phyloP scores from a whole-genome alignment of 164 flowering plant genomes.

The Protea cynaroides region DNA sequence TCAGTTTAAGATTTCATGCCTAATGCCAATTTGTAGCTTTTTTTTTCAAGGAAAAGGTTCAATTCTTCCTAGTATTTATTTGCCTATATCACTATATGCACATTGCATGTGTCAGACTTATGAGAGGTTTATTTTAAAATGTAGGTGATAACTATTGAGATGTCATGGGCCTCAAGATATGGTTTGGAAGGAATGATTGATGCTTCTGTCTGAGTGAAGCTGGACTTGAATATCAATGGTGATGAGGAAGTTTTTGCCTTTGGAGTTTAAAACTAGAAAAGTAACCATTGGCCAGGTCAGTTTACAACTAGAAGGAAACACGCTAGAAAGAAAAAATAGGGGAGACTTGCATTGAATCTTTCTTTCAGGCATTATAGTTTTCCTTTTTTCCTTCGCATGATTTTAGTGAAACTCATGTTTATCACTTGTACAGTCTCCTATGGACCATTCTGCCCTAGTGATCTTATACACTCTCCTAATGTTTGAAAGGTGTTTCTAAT shows the following conservation, averaged over 20 bases:
- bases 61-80: neutral
- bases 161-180: constrained; percentile 98
- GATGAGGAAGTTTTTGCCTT: constrained; percentile 67
- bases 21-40: no score
- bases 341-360: neutral
- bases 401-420: constrained; percentile 12
- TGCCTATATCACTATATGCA: neutral
- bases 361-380: neutral
- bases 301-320: constrained; percentile 3
- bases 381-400: neutral
- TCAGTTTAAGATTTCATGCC: no score
- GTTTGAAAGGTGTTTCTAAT: constrained; percentile 80
- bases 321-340: neutral
- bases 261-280: constrained; percentile 97
- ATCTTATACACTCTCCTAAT: constrained; percentile 86
- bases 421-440: constrained; percentile 54
- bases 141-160: constrained; percentile 91
- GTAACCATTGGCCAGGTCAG: constrained; percentile 89
- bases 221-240: constrained; percentile 29
- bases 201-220: constrained; percentile 70
- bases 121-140: constrained; percentile 1
- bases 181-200: constrained; percentile 98
- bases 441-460: constrained; percentile 94
- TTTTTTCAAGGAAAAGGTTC: no score
- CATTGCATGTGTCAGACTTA: constrained; percentile 1